phyloP scores from a whole-genome alignment of 306 rosid genomes.

The Glycyrrhiza uralensis region DNA sequence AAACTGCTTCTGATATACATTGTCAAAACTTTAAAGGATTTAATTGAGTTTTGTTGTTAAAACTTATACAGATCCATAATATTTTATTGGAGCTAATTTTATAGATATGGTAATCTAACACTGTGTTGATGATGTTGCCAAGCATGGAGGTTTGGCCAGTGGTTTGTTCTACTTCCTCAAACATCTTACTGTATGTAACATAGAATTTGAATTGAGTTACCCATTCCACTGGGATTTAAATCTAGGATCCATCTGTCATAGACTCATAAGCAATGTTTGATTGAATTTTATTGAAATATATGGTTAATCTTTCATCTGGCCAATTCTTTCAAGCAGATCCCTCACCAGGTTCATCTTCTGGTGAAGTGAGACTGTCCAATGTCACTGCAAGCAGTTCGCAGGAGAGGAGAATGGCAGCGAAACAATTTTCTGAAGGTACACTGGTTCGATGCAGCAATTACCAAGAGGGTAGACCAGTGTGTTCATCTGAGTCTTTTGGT shows the following conservation, averaged over 20 bases:
- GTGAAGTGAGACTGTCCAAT: constrained; percentile 37
- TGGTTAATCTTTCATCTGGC: constrained; percentile 8
- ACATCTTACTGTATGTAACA: neutral
- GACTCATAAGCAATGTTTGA: neutral
- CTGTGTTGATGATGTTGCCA: constrained; percentile 1
- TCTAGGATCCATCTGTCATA: neutral
- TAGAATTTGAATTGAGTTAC: neutral
- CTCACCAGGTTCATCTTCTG: constrained; percentile 44
- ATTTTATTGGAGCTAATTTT: neutral
- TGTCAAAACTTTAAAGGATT: neutral
- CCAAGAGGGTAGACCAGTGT: constrained; percentile 33
- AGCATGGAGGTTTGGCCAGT: neutral
- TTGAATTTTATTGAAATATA: neutral
- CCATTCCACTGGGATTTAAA: neutral
- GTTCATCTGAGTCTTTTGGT: constrained; percentile 35
- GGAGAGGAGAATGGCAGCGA: constrained; percentile 27
- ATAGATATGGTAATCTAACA: neutral
- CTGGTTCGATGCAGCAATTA: constrained; percentile 43
- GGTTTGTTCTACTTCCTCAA: neutral
- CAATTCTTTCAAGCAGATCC: constrained; percentile 35
- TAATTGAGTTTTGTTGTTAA: neutral
- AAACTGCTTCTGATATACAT: neutral
- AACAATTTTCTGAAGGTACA: constrained; percentile 25
- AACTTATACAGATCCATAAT: neutral
- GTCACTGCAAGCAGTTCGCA: constrained; percentile 29